Evolutionary conservation across 352 stramenopile genomes (phyloP).

Genomic region (Phytophthora ramorum): DNA sequence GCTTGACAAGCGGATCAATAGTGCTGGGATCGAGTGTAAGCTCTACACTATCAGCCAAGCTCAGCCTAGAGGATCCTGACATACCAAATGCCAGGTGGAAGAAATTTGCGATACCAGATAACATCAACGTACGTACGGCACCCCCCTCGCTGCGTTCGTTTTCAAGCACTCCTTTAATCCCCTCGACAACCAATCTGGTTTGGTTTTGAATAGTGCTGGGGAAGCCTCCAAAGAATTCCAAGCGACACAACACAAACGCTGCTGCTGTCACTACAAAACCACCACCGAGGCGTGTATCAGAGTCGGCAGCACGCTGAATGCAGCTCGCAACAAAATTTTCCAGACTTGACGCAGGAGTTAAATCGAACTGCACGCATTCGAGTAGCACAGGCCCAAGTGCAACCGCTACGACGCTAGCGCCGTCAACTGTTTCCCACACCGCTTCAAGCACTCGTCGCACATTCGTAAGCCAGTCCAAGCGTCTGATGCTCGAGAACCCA

Average conservation of each 20-base stretch:
- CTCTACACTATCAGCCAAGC: conserved; percentile 15
- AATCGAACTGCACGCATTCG: conserved; percentile 43
- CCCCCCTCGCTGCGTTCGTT: background rate
- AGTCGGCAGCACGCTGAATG: conserved; percentile 33
- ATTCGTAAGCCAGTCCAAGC: conserved; percentile 53
- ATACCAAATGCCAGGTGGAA: conserved; percentile 36
- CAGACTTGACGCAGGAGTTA: conserved; percentile 29
- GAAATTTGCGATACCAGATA: conserved; percentile 37
- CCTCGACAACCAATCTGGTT: conserved; percentile 26
- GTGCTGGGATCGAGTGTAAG: conserved; percentile 32
- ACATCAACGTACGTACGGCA: conserved; percentile 14
- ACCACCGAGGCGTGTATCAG: conserved; percentile 9
- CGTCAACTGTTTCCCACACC: conserved; percentile 34
- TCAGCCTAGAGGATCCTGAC: conserved; percentile 12
- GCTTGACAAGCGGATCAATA: conserved; percentile 26
- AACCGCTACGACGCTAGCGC: conserved; percentile 32
- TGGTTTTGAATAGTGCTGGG: conserved; percentile 22
- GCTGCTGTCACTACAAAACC: conserved; percentile 38
- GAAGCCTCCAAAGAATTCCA: conserved; percentile 33
- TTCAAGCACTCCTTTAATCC: conserved; percentile 20
- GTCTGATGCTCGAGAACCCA: conserved; percentile 38
- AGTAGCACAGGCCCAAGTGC: conserved; percentile 50
- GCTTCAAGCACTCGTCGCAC: conserved; percentile 39
- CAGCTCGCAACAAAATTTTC: conserved; percentile 44
- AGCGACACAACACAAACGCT: conserved; percentile 35